Evolutionary conservation across 257 asterid genomes (phyloP).

Genomic region (Solanum okadae): DNA sequence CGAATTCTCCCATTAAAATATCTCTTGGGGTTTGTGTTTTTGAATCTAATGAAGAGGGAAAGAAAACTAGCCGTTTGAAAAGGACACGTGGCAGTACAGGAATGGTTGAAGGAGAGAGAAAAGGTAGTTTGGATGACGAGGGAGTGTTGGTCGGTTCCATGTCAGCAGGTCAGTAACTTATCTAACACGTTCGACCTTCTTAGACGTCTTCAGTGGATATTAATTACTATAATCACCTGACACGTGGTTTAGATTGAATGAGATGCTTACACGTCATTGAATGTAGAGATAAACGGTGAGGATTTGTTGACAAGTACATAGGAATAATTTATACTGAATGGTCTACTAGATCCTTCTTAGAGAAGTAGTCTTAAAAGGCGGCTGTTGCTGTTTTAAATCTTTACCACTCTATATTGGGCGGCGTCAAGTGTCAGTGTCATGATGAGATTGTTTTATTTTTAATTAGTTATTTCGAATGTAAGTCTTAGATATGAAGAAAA

Average conservation of each 20-base stretch:
- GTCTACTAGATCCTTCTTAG: neutral
- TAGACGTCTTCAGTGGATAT: constrained; percentile 1
- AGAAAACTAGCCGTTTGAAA: constrained; percentile 50
- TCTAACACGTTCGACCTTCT: constrained; percentile 11
- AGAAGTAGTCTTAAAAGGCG: constrained; percentile 21
- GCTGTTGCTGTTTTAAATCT: neutral
- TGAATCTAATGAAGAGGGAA: neutral
- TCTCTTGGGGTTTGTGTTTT: neutral
- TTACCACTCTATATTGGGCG: too few species aligned
- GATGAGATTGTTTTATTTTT: too few species aligned
- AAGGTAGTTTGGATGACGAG: constrained; percentile 27
- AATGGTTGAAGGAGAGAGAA: constrained; percentile 17
- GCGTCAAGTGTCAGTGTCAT: too few species aligned
- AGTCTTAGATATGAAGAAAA: too few species aligned
- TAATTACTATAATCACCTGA: neutral
- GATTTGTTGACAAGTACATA: neutral
- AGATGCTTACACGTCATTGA: neutral
- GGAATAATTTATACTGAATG: neutral
- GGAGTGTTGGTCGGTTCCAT: constrained; percentile 36
- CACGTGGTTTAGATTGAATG: neutral
- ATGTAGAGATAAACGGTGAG: neutral
- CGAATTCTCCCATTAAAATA: constrained; percentile 13
- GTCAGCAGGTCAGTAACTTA: constrained; percentile 28
- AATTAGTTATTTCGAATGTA: too few species aligned
- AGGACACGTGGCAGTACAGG: constrained; percentile 18